Conservation (phyloP, 2,329 filamentous ascomycete genomes). For the Xylaria sp. region DNA sequence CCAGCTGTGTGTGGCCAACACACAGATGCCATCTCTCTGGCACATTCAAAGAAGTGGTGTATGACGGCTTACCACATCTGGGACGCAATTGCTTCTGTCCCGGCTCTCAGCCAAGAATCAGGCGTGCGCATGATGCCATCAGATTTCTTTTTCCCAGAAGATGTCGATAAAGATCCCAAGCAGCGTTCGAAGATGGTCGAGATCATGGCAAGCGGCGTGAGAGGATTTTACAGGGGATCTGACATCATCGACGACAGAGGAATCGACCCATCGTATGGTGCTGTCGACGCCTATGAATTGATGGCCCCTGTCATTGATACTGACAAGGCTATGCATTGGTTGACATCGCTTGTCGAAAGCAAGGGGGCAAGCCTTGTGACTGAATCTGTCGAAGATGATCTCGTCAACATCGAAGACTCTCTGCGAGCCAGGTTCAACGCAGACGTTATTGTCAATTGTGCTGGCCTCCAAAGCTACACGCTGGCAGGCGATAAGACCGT, state of each 20-base stretch:
- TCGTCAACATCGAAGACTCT: conserved; percentile 50
- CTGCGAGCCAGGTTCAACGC: conserved; percentile 51
- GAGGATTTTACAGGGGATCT: conserved; percentile 51
- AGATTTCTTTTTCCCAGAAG: conserved; percentile 54
- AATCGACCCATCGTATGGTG: conserved; percentile 50
- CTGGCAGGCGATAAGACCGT: conserved; percentile 53
- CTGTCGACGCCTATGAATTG: conserved; percentile 57
- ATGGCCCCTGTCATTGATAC: conserved; percentile 59
- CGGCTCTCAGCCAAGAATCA: conserved; percentile 47
- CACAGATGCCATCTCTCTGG: conserved; percentile 53
- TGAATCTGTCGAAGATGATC: conserved; percentile 51
- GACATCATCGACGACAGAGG: conserved; percentile 51
- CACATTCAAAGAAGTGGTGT: conserved; percentile 54
- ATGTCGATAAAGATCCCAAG: conserved; percentile 49
- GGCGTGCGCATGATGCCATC: conserved; percentile 54
- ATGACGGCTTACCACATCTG: conserved; percentile 56
- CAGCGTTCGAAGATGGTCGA: conserved; percentile 54
- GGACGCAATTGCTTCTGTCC: conserved; percentile 52
- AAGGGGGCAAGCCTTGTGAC: conserved; percentile 56
- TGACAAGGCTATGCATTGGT: conserved; percentile 55
- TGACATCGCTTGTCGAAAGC: conserved; percentile 53
- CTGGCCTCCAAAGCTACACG: conserved; percentile 52
- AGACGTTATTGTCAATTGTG: conserved; percentile 57
- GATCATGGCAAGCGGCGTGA: conserved; percentile 53
- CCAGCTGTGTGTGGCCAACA: conserved; percentile 58